Evolutionary conservation across 257 asterid genomes (phyloP), one percentile per base, ranked within the genome.

Genomic region (Solanum piurae): DNA sequence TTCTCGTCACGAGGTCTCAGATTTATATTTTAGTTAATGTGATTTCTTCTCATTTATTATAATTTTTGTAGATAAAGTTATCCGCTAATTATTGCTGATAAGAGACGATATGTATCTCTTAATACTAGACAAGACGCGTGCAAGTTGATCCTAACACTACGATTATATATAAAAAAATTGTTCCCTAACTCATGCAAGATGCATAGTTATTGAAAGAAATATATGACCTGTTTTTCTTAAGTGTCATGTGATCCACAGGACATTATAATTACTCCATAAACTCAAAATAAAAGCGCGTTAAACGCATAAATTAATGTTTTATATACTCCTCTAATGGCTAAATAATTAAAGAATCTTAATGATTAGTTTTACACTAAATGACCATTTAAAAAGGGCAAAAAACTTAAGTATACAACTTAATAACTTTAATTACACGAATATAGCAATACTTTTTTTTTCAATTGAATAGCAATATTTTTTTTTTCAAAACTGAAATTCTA

Each of bases 311-410:
- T 80, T 49, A 27, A 80, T 49, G 18, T 74, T 73, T 74, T 76
- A 40, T 34, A 58, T 73, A 36, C 64, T 52, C 20, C 29, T 40
- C 68, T 27, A 29, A 18, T 49, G 69, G 4, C 85, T 37, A 82
- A 82, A 80, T 46, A 80, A 80, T 46, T 80, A 80, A 29, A 49
- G 85, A 80, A 80, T 80, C 85, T 80, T 80, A 80, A 80, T 80
- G 85, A 80, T 80, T 80, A 29, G 85, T 29, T 80, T 80, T 80
- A 80, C 68, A 49, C 68, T 9, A 46, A 80, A 9, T 80, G 68
- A 29, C 42, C 29, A 46, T 9, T 14, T 77, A 33, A 42, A 76
- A 76, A 60, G 60, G 52, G 34, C n/a, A 62, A 31, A n/a, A n/a
- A n/a, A n/a, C n/a, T n/a, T n/a, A n/a, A n/a, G n/a, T n/a, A n/a